Base-by-base conservation (phyloP, 192 early-diverging fungal species). In the Coemansia aciculifera region DNA sequence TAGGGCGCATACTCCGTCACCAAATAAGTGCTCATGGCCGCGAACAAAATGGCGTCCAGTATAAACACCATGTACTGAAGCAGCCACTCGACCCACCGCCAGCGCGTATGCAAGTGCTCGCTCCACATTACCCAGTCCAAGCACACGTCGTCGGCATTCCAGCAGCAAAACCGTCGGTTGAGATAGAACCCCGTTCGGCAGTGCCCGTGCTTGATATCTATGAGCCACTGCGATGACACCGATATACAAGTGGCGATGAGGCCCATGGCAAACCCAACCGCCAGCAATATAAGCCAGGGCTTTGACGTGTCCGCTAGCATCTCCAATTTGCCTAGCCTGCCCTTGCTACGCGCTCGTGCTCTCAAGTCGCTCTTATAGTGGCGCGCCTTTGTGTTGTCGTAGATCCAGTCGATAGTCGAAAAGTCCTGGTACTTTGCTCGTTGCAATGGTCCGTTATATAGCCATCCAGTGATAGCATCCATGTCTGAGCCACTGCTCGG, bases 91-190 rank as follows among this genome's bases (percentile, higher is more conserved):
- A 67, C 51, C 73, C 75, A 73, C 21, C 27, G 65, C 82, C 77
- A 75, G 7, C 71, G 59, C 36, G 79, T 76, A 43, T 69, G 68
- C 62, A 86, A 59, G 13, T 70, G 65, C 51, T 88, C 79, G 63
- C 85, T 64, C 88, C 88, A 89, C n/a, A 78, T 70, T 51, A 67
- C 73, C 88, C 88, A 89, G 32, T 85, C 86, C 49, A 78, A 19
- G 43, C 88, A 89, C 61, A 71, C 84, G 83, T 82, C 84, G 77
- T 88, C 83, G 21, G 85, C 74, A 46, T 83, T 88, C 89, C 85
- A 89, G 81, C 95, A 98, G 76, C 96, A 97, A 66, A 94, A 93
- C 66, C 87, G 85, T 23, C 87, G 86, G 81, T 90, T 92, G 31
- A 94, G 79, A 51, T 92, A 89, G 78, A 92, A 93, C 1, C 89